Evolutionary conservation across 306 rosid genomes (phyloP).

Genomic region (Luffa acutangula): DNA sequence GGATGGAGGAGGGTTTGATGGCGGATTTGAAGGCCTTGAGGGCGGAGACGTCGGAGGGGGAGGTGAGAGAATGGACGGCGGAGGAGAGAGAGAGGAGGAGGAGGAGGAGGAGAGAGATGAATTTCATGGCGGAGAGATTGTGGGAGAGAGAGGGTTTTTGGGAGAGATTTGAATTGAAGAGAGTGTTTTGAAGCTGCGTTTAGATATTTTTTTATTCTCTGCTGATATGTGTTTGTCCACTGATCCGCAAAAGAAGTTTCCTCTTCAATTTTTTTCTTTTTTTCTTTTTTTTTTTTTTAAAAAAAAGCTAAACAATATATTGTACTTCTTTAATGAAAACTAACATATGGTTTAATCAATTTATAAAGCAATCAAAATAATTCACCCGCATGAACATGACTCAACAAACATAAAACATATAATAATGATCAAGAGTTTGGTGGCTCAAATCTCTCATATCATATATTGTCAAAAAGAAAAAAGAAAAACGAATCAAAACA

Average conservation of each 20-base stretch:
- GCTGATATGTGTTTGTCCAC: neutral
- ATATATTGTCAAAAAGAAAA: no score
- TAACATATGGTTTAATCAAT: no score
- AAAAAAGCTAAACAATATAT: no score
- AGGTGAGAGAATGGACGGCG: slow-evolving; percentile 30
- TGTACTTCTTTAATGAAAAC: no score
- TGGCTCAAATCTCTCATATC: no score
- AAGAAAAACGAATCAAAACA: no score
- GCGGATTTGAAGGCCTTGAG: slow-evolving; percentile 77
- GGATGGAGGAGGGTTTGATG: slow-evolving; percentile 52
- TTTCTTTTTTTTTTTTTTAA: no score
- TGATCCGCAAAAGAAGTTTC: neutral
- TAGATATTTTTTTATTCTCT: neutral
- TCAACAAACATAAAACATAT: no score
- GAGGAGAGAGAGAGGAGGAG: neutral
- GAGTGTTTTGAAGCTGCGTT: neutral
- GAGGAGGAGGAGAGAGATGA: neutral
- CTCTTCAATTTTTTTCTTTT: no score
- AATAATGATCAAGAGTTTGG: no score
- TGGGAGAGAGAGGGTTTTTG: neutral
- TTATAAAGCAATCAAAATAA: no score
- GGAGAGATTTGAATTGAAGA: neutral
- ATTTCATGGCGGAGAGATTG: neutral
- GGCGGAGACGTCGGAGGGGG: slow-evolving; percentile 46
- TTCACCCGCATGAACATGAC: no score